Percentiles rank a stretch among this genome's conserved stretches.
phyloP scores from a whole-genome alignment of 495 filamentous ascomycete species.

The Aspergillus conjunctus region DNA sequence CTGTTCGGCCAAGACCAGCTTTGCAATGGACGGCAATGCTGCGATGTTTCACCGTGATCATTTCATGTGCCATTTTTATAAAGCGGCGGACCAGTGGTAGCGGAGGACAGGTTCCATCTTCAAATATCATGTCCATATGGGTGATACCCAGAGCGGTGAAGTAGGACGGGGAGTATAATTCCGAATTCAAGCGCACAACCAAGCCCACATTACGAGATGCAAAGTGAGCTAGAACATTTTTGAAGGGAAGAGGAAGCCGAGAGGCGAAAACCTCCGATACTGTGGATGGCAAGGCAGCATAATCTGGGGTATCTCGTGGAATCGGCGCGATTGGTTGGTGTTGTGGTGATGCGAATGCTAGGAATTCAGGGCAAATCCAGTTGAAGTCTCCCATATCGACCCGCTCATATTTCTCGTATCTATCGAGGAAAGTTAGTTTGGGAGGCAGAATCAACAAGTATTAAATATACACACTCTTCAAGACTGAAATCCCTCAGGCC shows the following conservation, averaged over 20 bases:
- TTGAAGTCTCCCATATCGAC: conserved; percentile 99
- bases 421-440: conserved; percentile 36
- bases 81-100: conserved; percentile 85
- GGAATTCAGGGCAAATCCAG: conserved; percentile 93
- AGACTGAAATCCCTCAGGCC: conserved; percentile 86
- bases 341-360: conserved; percentile 96
- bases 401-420: conserved; percentile 89
- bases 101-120: conserved; percentile 94
- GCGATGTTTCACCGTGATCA: conserved; percentile 82
- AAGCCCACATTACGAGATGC: conserved; percentile 81
- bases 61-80: conserved; percentile 91
- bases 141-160: conserved; percentile 94
- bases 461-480: conserved; percentile 68
- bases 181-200: conserved; percentile 92
- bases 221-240: conserved; percentile 93
- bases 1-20: conserved; percentile 93
- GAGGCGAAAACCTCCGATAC: conserved; percentile 63
- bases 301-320: conserved; percentile 67
- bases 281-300: conserved; percentile 68
- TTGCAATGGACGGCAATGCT: conserved; percentile 98
- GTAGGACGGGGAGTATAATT: conserved; percentile 91
- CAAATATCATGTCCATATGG: conserved; percentile 99
- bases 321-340: conserved; percentile 72
- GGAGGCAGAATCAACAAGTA: background rate
- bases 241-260: conserved; percentile 78